A percentile compares a stretch with the other conserved stretches of the same genome.
phyloP scores from a whole-genome alignment of 768 basidiomycete species.

The Pleurotus salmoneostramineus region DNA sequence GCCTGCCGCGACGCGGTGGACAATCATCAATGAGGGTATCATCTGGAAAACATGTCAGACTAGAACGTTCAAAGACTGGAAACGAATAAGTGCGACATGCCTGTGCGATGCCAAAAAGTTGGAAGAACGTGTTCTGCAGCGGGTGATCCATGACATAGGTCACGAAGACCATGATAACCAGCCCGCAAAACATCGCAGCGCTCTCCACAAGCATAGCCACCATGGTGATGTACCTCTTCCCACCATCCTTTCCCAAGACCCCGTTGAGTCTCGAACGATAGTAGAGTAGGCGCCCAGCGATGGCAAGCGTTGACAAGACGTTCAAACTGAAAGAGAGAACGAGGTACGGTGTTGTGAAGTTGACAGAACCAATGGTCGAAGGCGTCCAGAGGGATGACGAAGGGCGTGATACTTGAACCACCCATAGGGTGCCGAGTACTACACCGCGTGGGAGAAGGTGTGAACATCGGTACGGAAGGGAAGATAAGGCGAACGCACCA shows the following conservation, averaged over 20 bases:
- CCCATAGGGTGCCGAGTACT: conserved; percentile 8
- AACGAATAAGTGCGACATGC: conserved; percentile 8
- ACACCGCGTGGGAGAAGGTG: background rate
- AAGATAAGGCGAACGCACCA: conserved; percentile 2
- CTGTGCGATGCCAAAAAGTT: conserved; percentile 27
- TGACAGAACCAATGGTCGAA: conserved; percentile 9
- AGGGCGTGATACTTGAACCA: conserved; percentile 9
- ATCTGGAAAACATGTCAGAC: conserved; percentile 16
- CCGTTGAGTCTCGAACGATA: conserved; percentile 14
- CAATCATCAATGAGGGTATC: conserved; percentile 29
- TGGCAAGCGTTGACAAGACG: conserved; percentile 26
- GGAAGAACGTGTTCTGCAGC: conserved; percentile 25
- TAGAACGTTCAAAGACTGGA: background rate
- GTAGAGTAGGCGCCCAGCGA: conserved; percentile 22
- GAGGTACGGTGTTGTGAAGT: conserved; percentile 20
- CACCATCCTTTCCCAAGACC: conserved; percentile 18
- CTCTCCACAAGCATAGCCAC: conserved; percentile 28
- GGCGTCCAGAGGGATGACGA: conserved; percentile 10
- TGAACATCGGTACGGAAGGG: background rate
- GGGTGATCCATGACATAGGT: conserved; percentile 18
- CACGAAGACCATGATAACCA: conserved; percentile 26
- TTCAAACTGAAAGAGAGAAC: conserved; percentile 24
- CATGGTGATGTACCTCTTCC: conserved; percentile 21
- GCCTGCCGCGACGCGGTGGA: conserved; percentile 29
- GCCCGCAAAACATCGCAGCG: conserved; percentile 24